Base-by-base conservation (phyloP, 2,329 filamentous ascomycete species). In the Paracorniculantispora psalliotae region DNA sequence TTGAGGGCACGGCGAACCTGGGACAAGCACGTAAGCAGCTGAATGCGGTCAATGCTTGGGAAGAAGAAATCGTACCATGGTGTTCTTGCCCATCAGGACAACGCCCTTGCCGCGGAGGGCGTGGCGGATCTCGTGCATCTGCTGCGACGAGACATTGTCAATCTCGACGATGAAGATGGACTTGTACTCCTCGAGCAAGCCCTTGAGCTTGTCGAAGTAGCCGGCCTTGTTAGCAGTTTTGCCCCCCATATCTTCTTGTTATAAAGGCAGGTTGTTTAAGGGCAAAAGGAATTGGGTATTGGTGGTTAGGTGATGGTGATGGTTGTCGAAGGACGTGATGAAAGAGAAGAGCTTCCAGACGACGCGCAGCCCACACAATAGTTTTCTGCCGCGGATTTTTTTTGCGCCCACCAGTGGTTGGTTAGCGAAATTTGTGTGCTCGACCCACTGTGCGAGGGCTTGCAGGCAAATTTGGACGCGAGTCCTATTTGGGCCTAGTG, bases 141-240 rank as follows among this genome's bases (percentile, higher is more conserved):
- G 96, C 88, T 99, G 94, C 71, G 94, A 99, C 79, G 89, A 91
- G 87, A 99, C 94, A 99, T 97, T 99, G 91, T 97, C 91, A 76
- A 93, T 89, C 75, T 87, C 75, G 79, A 96, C 92, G 79, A 99
- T 92, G 91, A 99, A 97, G 83, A 97, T 90, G 75, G 90, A 93
- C 79, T 86, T 87, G 89, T 96, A 97, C 78, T 92, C 88, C 84
- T 97, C 91, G 78, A 99, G 89, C 78, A 97, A 87, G 80, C 79
- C 79, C 89, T 97, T 96, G 79, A 99, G 92, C 92, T 97, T 97
- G 80, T 97, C 93, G 85, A 99, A 99, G 88, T 99, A 96, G 72
- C 77, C 90, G 78, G 91, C 86, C 87, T 97, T 99, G 87, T 88
- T 92, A 75, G 83, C 85, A 73, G 90, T 84, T 84, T 91, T 97